Evolutionary conservation across 305 asterid species (phyloP), one percentile per base, ranked within the genome.

Genomic region (Striga hermonthica): DNA sequence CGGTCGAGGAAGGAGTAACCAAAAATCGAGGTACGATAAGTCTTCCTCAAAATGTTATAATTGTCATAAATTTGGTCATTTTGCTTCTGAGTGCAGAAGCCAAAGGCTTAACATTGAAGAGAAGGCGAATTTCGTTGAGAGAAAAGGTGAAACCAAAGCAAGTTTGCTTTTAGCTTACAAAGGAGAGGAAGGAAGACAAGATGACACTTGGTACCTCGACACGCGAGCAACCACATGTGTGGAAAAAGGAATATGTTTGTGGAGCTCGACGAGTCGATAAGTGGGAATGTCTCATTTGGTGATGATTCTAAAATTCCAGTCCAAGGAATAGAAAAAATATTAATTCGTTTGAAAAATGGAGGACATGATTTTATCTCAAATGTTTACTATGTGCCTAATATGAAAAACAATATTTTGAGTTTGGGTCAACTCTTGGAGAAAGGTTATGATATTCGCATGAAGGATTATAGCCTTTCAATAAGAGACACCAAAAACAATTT

Each of bases 141-240:
- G n/a, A n/a, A n/a, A n/a, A n/a, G n/a, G n/a, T n/a, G n/a, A n/a
- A n/a, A n/a, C n/a, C n/a, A n/a, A n/a, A n/a, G n/a, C n/a, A n/a
- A n/a, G n/a, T n/a, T n/a, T n/a, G n/a, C n/a, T n/a, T n/a, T n/a
- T n/a, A n/a, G n/a, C n/a, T n/a, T n/a, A n/a, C n/a, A n/a, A n/a
- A n/a, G 3, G 1, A 0, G 53, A 66, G 5, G 44, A 59, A 9
- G 59, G 35, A 9, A 38, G 1, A 0, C 7, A 14, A 9, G 31
- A 31, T 35, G 53, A 63, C 0, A 3, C 11, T 0, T 74, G 75
- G 78, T 74, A 57, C 7, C 45, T 68, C 2, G 72, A 74, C 12
- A 57, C 68, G 0, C 61, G 74, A 47, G 59, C n/a, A 69, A 74
- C 13, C 78, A 68, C 4, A 68, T 74, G 74, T 14, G 66, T 12